Evolutionary conservation across 208 protist genomes (phyloP).

Genomic region (Naegleria gruberi): DNA sequence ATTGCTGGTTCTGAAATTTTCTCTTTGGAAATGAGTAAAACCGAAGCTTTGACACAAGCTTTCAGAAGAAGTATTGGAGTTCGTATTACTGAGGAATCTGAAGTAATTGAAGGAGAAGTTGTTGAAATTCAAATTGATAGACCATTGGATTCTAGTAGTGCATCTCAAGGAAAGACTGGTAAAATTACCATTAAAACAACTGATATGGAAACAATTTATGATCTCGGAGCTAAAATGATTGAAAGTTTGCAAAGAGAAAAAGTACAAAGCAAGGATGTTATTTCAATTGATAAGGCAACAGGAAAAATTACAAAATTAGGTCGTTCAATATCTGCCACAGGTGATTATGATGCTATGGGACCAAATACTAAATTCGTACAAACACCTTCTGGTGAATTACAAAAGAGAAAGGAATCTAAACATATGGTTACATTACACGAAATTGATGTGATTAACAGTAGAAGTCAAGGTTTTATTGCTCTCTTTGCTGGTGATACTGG

Average conservation of each 20-base stretch:
- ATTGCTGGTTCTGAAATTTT: constrained; percentile 99
- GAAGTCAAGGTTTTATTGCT: constrained; percentile 96
- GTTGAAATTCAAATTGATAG: constrained; percentile 97
- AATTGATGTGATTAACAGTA: constrained; percentile 99
- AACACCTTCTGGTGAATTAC: constrained; percentile 96
- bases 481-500: constrained; percentile 99
- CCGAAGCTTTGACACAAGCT: constrained; percentile 99
- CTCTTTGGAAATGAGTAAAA: constrained; percentile 99
- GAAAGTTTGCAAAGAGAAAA: constrained; percentile 98
- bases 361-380: constrained; percentile 79
- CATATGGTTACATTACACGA: constrained; percentile 99
- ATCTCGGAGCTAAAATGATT: constrained; percentile 99
- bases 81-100: constrained; percentile 98
- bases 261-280: constrained; percentile 95
- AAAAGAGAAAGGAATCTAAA: constrained; percentile 97
- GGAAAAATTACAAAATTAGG: constrained; percentile 96
- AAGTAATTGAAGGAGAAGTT: constrained; percentile 99
- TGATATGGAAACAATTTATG: constrained; percentile 99
- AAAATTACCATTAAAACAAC: constrained; percentile 99
- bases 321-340: constrained; percentile 87
- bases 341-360: constrained; percentile 89
- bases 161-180: constrained; percentile 71
- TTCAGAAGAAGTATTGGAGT: constrained; percentile 97
- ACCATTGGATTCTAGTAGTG: constrained; percentile 41
- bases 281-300: constrained; percentile 98